Percentiles rank a stretch among this genome's conserved stretches.
phyloP scores from a whole-genome alignment of 495 filamentous ascomycete genomes.

The Tirmania nivea region DNA sequence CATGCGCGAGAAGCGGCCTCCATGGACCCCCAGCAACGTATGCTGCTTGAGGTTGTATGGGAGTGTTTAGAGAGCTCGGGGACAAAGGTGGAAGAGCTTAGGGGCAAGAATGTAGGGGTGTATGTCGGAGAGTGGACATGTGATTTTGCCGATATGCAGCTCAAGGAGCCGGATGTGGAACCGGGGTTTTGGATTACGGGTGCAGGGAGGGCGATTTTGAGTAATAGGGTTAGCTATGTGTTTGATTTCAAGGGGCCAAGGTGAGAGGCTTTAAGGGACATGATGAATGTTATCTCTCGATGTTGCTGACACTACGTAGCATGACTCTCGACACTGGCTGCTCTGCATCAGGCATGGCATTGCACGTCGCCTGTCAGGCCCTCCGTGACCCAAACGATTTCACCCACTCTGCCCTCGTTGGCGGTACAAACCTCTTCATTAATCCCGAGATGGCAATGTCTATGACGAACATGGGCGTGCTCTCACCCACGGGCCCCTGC shows the following conservation, averaged over 20 bases:
- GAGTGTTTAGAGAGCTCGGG: conserved; percentile 36
- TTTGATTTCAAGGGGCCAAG: conserved; percentile 11
- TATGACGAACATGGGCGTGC: conserved; percentile 21
- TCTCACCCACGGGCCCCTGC: conserved; percentile 25
- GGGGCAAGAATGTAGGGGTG: conserved; percentile 22
- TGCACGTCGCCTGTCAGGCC: neutral
- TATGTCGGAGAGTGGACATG: conserved; percentile 25
- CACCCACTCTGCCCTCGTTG: conserved; percentile 27
- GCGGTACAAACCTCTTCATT: conserved; percentile 36
- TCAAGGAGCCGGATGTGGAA: conserved; percentile 16
- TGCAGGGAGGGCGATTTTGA: conserved; percentile 19
- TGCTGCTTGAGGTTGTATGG: conserved; percentile 37
- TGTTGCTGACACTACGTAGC: conserved; percentile 4
- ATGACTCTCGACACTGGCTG: conserved; percentile 22
- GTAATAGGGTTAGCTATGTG: conserved; percentile 22
- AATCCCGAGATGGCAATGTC: conserved; percentile 35
- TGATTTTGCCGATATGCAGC: conserved; percentile 22
- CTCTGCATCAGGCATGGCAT: conserved; percentile 17
- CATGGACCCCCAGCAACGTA: conserved; percentile 30
- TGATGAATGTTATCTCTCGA: no score
- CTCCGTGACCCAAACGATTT: neutral
- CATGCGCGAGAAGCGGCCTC: conserved; percentile 31
- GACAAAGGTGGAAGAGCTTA: conserved; percentile 21
- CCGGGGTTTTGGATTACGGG: conserved; percentile 18
- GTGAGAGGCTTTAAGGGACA: neutral